Evolutionary conservation across 164 flowering plant genomes (phyloP).

Genomic region (Tinospora cordifolia): DNA sequence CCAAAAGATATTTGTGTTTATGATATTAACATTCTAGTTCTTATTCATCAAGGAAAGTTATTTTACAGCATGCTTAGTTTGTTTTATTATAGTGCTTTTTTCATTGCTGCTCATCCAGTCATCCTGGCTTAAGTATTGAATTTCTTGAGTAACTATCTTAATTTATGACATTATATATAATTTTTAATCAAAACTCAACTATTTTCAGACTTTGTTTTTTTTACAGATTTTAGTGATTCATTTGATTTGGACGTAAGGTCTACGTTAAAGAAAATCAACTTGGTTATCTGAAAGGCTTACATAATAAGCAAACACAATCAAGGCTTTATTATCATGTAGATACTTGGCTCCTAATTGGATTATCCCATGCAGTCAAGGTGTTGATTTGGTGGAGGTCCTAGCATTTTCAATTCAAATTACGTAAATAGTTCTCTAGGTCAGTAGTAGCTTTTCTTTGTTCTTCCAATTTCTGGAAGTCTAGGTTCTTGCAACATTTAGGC

Average conservation of each 20-base stretch:
- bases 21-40: neutral
- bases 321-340: neutral
- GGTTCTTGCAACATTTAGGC: too few relatives aligned
- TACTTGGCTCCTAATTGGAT: too few relatives aligned
- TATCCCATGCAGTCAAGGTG: too few relatives aligned
- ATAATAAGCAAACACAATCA: neutral
- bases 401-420: too few relatives aligned
- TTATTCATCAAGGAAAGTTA: neutral
- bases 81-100: neutral
- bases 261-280: neutral
- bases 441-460: too few relatives aligned
- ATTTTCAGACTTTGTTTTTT: neutral
- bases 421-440: too few relatives aligned
- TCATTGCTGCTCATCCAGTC: neutral
- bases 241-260: neutral
- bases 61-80: neutral
- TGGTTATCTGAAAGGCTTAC: neutral
- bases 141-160: neutral
- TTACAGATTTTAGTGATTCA: neutral
- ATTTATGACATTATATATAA: neutral
- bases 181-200: neutral
- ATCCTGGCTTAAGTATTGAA: neutral
- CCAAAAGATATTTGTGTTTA: neutral
- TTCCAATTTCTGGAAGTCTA: too few relatives aligned
- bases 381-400: too few relatives aligned